Evolutionary conservation across 129 eudicot genomes (phyloP), one percentile per base, ranked within the genome.

Genomic region (Glebionis coronaria): DNA sequence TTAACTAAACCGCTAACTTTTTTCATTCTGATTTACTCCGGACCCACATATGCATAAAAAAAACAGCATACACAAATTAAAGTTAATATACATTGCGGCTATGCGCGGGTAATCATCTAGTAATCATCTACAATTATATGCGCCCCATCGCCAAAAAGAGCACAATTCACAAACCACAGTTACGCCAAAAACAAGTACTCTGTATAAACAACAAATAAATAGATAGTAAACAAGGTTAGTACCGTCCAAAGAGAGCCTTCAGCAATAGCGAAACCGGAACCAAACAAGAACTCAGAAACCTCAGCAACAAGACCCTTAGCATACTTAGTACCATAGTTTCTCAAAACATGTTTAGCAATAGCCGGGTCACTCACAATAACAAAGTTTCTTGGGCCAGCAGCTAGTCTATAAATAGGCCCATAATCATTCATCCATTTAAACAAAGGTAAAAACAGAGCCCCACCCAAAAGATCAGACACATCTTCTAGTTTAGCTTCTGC

Each of bases 161-260:
- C n/a, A n/a, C n/a, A n/a, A n/a, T n/a, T n/a, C n/a, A n/a, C n/a
- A n/a, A n/a, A n/a, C n/a, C n/a, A n/a, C n/a, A n/a, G n/a, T n/a
- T n/a, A n/a, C n/a, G n/a, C n/a, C n/a, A n/a, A n/a, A n/a, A n/a
- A n/a, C n/a, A n/a, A n/a, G n/a, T n/a, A n/a, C n/a, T n/a, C n/a
- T n/a, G n/a, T n/a, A n/a, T n/a, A n/a, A n/a, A n/a, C n/a, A n/a
- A n/a, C n/a, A n/a, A n/a, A n/a, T n/a, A n/a, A n/a, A n/a, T n/a
- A n/a, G n/a, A 20, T 3, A 23, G 15, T 0, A 11, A 28, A 61
- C 1, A 23, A 23, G 25, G 52, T 68, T 86, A n/a, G n/a, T n/a
- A 93, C 98, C 90, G 87, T 89, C 97, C 98, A 93, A 70, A 93
- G 95, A 10, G 95, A 73, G 9, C 91, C 98, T 80, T 93, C 98